Percentiles rank a stretch among this genome's conserved stretches.
phyloP scores from a whole-genome alignment of 352 stramenopile species.

The Phytophthora meadii region DNA sequence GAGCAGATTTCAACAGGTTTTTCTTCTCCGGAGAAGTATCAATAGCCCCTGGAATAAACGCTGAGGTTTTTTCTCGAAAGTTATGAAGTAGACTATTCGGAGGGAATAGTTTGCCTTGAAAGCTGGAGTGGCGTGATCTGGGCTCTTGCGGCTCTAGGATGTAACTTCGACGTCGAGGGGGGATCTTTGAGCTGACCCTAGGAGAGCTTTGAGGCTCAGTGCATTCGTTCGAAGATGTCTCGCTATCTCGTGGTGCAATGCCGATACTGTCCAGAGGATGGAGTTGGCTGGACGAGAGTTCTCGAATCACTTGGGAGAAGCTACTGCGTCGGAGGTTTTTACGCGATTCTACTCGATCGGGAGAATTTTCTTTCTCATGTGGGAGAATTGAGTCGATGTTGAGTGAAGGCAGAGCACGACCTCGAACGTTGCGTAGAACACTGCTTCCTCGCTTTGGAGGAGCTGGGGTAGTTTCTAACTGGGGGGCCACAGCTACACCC shows the following conservation, averaged over 20 bases:
- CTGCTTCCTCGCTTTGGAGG: slow-evolving; percentile 22
- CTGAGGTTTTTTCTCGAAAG: slow-evolving; percentile 6
- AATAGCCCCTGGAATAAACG: neutral
- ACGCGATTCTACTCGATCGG: neutral
- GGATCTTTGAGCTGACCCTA: neutral
- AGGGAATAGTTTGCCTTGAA: neutral
- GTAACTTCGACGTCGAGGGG: slow-evolving; percentile 19
- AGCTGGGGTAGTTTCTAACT: neutral
- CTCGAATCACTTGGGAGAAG: slow-evolving; percentile 24
- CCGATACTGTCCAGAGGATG: slow-evolving; percentile 17
- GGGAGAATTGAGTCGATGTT: neutral
- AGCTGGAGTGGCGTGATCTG: too few relatives aligned
- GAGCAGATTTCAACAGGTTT: neutral
- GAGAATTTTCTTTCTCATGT: neutral
- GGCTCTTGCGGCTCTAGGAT: slow-evolving; percentile 5
- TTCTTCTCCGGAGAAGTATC: slow-evolving; percentile 21
- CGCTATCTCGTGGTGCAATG: slow-evolving; percentile 13
- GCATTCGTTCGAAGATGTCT: slow-evolving; percentile 4
- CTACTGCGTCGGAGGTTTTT: slow-evolving; percentile 12
- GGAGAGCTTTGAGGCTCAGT: neutral
- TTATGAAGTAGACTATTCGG: neutral
- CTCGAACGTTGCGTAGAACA: slow-evolving; percentile 28
- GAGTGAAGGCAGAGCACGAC: neutral
- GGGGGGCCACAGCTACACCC: slow-evolving; percentile 21
- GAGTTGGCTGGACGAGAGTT: slow-evolving; percentile 1